Evolutionary conservation across 495 filamentous ascomycete genomes (phyloP), one percentile per base, ranked within the genome.

Genomic region (Penicilliopsis zonata): DNA sequence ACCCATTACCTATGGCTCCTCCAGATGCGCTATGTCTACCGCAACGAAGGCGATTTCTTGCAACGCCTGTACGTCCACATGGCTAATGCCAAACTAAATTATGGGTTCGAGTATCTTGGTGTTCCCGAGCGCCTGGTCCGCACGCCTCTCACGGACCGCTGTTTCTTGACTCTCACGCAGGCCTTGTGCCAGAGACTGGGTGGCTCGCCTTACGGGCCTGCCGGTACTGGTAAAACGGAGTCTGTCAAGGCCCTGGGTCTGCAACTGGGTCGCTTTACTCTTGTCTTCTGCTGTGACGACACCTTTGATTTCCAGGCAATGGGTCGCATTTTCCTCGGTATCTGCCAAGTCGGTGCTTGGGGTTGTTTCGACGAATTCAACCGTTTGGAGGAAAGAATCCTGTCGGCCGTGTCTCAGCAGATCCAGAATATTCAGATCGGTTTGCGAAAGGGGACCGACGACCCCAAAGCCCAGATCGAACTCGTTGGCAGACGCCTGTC

Each of bases 281-380:
- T 99, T 13, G 90, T 99, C 12, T 96, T 99, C 62, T 94, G 87
- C 53, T 99, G 90, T 57, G 90, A 99, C 47, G 90, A 96, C 53
- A 96, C 88, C 0, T 99, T 99, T 47, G 90, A 99, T 58, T 96
- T 94, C 66, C 90, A 99, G 50, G 90, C 90, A 20, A 99, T 99
- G 90, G 90, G 90, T 4, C 82, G 90, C 39, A 99, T 99, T 47
- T 96, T 99, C 68, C 74, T 99, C 18, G 90, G 90, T 69, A 94
- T 99, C 38, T 99, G 92, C 52, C 92, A 96, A 54, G 90, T 99
- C 37, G 90, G 90, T 48, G 90, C 90, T 9, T 99, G 90, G 90
- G 90, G 90, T 52, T 99, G 90, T 59, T 99, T 99, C 52, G 90
- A 99, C 49, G 90, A 99, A 59, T 99, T 99, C 67, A 99, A 99